These are phyloP conservation scores for Plasmodium falciparum DNA, from an alignment of 169 alveolate species.

Conservation along the genomic window DNA sequence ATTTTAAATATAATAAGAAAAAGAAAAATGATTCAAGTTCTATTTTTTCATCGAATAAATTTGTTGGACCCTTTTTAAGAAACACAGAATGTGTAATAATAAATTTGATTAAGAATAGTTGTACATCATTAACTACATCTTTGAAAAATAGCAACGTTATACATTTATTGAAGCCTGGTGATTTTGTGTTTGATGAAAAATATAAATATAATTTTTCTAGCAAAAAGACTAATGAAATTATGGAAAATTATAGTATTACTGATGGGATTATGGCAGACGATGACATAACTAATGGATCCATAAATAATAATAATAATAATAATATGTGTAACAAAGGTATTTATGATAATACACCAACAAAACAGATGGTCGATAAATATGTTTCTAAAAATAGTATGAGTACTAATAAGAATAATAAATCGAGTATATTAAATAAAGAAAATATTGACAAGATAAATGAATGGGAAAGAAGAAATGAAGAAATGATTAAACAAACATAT, in stretches of 20 bases:
- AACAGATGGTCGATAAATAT: too few relatives aligned
- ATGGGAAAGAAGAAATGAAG: conserved; percentile 25
- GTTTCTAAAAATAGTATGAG: too few relatives aligned
- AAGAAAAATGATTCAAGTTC: conserved; percentile 21
- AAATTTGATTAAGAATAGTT: conserved; percentile 72
- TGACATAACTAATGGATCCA: not conserved
- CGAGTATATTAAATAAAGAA: conserved; percentile 14
- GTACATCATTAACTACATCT: conserved; percentile 70
- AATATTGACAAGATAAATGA: conserved; percentile 12
- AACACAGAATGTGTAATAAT: conserved; percentile 53
- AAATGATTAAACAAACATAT: conserved; percentile 54
- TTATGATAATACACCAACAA: too few relatives aligned
- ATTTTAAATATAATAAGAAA: conserved; percentile 28
- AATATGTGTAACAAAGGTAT: not conserved
- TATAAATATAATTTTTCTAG: not conserved
- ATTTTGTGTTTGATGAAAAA: conserved; percentile 44
- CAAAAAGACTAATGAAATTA: not conserved
- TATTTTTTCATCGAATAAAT: conserved; percentile 50
- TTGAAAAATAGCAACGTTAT: conserved; percentile 52
- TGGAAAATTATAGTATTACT: too few relatives aligned
- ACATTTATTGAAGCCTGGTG: conserved; percentile 51
- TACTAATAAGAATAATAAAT: not conserved
- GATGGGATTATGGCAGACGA: not conserved
- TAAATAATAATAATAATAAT: not conserved
- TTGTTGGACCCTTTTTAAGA: conserved; percentile 72